Base-by-base conservation (phyloP, 805 yeast genomes). In the Wickerhamomyces bisporus region DNA sequence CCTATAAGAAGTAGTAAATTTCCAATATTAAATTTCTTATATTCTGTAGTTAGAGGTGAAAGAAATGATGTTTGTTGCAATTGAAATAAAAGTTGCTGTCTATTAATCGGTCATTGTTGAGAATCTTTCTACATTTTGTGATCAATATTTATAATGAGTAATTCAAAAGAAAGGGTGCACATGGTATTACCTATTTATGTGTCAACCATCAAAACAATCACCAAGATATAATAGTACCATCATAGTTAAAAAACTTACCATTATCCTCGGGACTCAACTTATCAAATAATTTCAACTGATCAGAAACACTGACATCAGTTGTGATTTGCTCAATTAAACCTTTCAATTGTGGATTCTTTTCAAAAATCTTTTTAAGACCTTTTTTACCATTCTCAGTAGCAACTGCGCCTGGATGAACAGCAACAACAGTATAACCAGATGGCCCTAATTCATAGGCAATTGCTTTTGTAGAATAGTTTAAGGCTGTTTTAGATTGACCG, bases 331-430 rank as follows among this genome's bases (percentile, higher is more conserved):
- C 11, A 23, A 9, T 9, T 8, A 9, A 8, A 23, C 25, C 25
- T 9, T 9, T 23, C 11, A 23, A 8, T 11, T 23, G 11, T 9
- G 25, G 25, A 23, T 23, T 8, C 8, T 23, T 23, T 9, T 23
- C 8, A 23, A 11, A 8, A 9, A 23, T 9, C 25, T 9, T 9
- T 11, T 23, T 23, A 23, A 23, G 8, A 11, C 25, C 25, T 23
- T 23, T 29, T 24, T 38, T 37, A 5, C 54, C 59, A 61, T 59
- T 55, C 34, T 66, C 70, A 26, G 65, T 62, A n/a, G 37, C n/a
- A 12, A 68, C 70, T 10, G 55, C 26, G 27, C 73, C 72, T 1
- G 74, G 74, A 36, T 64, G 65, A 12, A 65, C 12, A 11, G 65
- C 45, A 17, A 62, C 43, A 29, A 60, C 52, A 10, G 49, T 55